Percentiles rank a stretch among this genome's conserved stretches.
phyloP scores from a whole-genome alignment of 805 yeast species.

The Ogataea pilisensis region DNA sequence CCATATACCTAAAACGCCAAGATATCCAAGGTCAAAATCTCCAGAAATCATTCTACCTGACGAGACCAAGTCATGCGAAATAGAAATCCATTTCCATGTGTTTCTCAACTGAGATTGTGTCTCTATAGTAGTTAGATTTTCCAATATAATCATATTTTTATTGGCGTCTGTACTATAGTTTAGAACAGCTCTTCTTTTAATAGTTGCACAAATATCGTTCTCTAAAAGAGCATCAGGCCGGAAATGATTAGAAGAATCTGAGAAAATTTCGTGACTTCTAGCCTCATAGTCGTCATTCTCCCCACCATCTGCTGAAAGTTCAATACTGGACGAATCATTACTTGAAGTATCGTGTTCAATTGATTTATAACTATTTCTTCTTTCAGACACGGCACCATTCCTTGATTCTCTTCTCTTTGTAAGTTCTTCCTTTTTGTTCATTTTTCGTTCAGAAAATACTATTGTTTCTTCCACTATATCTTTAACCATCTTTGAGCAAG shows the following conservation, averaged over 20 bases:
- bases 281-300: slow-evolving; percentile 14
- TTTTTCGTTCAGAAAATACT: slow-evolving; percentile 6
- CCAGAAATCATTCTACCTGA: slow-evolving; percentile 66
- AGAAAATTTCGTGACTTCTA: slow-evolving; percentile 25
- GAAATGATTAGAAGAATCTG: slow-evolving; percentile 20
- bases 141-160: slow-evolving; percentile 57
- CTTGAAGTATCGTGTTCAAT: slow-evolving; percentile 1
- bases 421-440: slow-evolving; percentile 2
- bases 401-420: slow-evolving; percentile 5
- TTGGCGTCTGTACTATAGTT: slow-evolving; percentile 73
- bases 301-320: slow-evolving; percentile 28
- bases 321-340: slow-evolving; percentile 8
- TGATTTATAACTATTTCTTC: neutral
- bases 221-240: slow-evolving; percentile 38
- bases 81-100: slow-evolving; percentile 89
- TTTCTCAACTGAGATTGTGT: slow-evolving; percentile 59
- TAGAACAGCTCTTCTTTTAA: slow-evolving; percentile 62
- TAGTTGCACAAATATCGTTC: slow-evolving; percentile 71
- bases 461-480: slow-evolving; percentile 22
- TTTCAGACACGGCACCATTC: neutral
- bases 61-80: slow-evolving; percentile 60
- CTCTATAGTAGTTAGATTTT: slow-evolving; percentile 44
- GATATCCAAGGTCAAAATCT: slow-evolving; percentile 74
- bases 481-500: slow-evolving; percentile 40
- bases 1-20: slow-evolving; percentile 92